A percentile compares a stretch with the other conserved stretches of the same genome.
Evolutionary conservation across 805 yeast genomes (phyloP).

Genomic region (Teunomyces pallodes): DNA sequence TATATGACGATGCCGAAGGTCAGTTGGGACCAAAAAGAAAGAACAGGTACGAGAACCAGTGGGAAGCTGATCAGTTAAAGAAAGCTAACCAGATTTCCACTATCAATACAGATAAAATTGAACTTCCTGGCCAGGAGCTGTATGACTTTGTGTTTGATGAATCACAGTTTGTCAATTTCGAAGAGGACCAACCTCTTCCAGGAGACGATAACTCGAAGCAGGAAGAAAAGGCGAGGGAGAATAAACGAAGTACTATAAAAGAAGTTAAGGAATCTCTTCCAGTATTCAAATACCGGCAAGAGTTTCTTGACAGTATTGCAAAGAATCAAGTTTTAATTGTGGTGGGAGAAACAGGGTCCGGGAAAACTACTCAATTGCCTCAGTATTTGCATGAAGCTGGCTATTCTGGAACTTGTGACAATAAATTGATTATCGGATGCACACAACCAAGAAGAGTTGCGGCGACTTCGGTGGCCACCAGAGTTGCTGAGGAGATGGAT

Average conservation of each 20-base stretch:
- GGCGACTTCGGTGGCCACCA: slow-evolving; percentile 82
- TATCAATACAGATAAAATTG: slow-evolving; percentile 36
- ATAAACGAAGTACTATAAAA: slow-evolving; percentile 10
- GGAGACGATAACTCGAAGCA: slow-evolving; percentile 23
- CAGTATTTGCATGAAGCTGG: slow-evolving; percentile 86
- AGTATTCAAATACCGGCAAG: slow-evolving; percentile 61
- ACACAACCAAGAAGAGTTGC: slow-evolving; percentile 97
- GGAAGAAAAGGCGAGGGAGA: slow-evolving; percentile 19
- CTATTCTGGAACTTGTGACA: slow-evolving; percentile 48
- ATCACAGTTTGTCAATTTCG: slow-evolving; percentile 57
- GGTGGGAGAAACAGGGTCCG: slow-evolving; percentile 91
- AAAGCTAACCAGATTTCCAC: slow-evolving; percentile 33
- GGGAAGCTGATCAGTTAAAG: slow-evolving; percentile 55
- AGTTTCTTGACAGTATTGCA: slow-evolving; percentile 57
- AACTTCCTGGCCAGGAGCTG: slow-evolving; percentile 40
- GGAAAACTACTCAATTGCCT: slow-evolving; percentile 91
- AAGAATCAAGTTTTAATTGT: slow-evolving; percentile 68
- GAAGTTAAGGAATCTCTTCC: slow-evolving; percentile 69
- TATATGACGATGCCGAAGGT: slow-evolving; percentile 16
- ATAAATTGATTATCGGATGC: slow-evolving; percentile 60
- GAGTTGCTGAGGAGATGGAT: slow-evolving; percentile 90
- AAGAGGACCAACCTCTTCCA: slow-evolving; percentile 36
- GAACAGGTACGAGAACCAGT: slow-evolving; percentile 31
- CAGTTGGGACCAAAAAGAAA: slow-evolving; percentile 13
- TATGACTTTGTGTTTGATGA: slow-evolving; percentile 79